Base-by-base conservation (phyloP, 2,329 filamentous ascomycete species). In the Aspergillus calidoustus region DNA sequence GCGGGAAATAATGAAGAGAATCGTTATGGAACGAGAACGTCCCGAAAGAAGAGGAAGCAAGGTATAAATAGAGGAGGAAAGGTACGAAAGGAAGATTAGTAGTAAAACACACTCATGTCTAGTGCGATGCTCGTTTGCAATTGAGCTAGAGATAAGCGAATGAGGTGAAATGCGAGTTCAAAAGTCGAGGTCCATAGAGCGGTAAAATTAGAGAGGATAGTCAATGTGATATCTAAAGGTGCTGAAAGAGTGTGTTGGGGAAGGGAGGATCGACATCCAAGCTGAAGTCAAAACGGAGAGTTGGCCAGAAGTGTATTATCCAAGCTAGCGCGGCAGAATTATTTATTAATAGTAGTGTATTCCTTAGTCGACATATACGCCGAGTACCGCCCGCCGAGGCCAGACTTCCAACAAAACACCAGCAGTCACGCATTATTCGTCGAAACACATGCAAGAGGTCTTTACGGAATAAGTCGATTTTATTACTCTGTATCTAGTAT, bases 301-400 rank as follows among this genome's bases (percentile, higher is more conserved):
- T 66, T 69, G 67, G 67, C 64, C 67, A 65, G 66, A 61, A 66
- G 60, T 19, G 13, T 7, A 2, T 23, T 25, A 19, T 38, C 51
- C 23, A 23, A 59, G 54, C 63, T 64, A 62, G 59, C 55, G 60
- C 54, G 68, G 64, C 64, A 66, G 64, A 68, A 65, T 58, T 58
- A 60, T 49, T 41, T 57, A 57, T 55, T 54, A 56, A 34, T 60
- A 60, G 57, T 60, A 60, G 43, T 60, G 44, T 54, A 43, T 51
- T 17, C 62, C 38, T 56, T 49, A 54, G 60, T 49, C 63, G n/a
- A n/a, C 55, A 46, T 11, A 15, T 28, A 11, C 46, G 28, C 49
- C 49, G 41, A 46, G 49, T 59, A 49, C 50, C 51, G 57, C 59
- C 54, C 65, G 61, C 62, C 59, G 51, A 41, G 51, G 38, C 61